Base-by-base conservation (phyloP, 2,329 filamentous ascomycete genomes). In the Fusarium coicis region DNA sequence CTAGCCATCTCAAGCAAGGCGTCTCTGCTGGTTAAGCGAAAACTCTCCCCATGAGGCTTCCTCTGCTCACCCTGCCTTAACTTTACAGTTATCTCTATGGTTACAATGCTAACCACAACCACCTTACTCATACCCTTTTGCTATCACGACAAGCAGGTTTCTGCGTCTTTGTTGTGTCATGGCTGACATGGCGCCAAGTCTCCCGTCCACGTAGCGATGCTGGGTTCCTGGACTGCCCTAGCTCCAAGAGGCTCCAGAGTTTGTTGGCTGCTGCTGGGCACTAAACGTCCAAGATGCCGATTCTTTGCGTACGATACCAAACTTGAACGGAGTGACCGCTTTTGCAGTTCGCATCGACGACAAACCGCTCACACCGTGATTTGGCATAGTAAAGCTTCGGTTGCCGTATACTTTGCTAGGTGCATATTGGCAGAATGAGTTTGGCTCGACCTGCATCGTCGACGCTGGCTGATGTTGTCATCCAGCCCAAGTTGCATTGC, bases 1-100 rank as follows among this genome's bases (percentile, higher is more conserved):
- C 69, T 74, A 73, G 59, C 68, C 66, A 36, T 68, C 66, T 65
- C 54, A 37, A 76, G 74, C 65, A 72, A 74, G 50, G 73, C 62
- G 74, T 55, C 57, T 62, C 54, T 65, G 50, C 47, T 69, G 61
- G 47, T 57, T 49, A 68, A 54, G 64, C 63, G 63, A 67, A 70
- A 74, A 68, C 57, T 58, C 64, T 63, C 59, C 50, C 61, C 16
- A 6, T 62, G 64, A 73, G 71, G 62, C 62, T 72, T 63, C 40
- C 54, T 49, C 47, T 63, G 39, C 59, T 61, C 57, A 56, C 37
- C 52, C 55, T 64, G 56, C 47, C 49, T 58, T 56, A 54, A 54
- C 63, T 53, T 63, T 54, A 50, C 43, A 63, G 37, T 59, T 63
- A 67, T 72, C 66, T 63, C 61, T 70, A 63, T 32, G 68, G 61